Evolutionary conservation across 2,329 filamentous ascomycete species (phyloP), one percentile per base, ranked within the genome.

Genomic region (Aspergillus niger): DNA sequence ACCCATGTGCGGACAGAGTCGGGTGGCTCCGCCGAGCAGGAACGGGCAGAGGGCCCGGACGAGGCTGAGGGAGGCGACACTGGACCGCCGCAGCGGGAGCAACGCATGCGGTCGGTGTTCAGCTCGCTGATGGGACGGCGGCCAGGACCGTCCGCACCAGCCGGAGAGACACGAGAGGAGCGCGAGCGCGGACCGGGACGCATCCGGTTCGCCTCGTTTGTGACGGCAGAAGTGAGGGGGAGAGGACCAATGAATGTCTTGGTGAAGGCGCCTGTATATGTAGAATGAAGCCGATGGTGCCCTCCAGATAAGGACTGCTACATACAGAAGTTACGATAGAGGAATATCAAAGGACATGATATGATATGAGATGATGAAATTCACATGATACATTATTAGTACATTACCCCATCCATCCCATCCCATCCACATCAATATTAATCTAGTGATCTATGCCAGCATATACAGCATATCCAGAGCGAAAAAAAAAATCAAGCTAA

Each of bases 201-300:
- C 66, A 86, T 94, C 58, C 86, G 91, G 44, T 90, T 93, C 73
- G 88, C 91, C 1, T 89, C 88, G 5, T 94, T 93, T 73, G 76
- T 92, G 59, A 85, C 84, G 17, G 83, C 92, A 32, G 90, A 93
- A 76, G 90, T 94, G 7, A 81, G 89, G 64, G 89, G 90, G 22
- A 85, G 90, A 55, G 74, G 75, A 2, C 66, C 73, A 8, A 70
- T 72, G 61, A 91, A 91, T 76, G 88, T 92, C 51, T 78, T 94
- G 68, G 80, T 86, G 63, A 92, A 92, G 78, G 89, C 91, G 20
- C 90, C 90, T 13, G 88, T 93, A 32, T 94, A 79, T 71, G 24
- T 55, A 10, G 39, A 47, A n/a, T 50, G 22, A 26, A 8, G 38
- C 11, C 10, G 20, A 20, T 20, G 20, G 20, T 20, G 20, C 20